Base-by-base conservation (phyloP, 495 filamentous ascomycete genomes). In the Aspergillus heteromorphus region DNA sequence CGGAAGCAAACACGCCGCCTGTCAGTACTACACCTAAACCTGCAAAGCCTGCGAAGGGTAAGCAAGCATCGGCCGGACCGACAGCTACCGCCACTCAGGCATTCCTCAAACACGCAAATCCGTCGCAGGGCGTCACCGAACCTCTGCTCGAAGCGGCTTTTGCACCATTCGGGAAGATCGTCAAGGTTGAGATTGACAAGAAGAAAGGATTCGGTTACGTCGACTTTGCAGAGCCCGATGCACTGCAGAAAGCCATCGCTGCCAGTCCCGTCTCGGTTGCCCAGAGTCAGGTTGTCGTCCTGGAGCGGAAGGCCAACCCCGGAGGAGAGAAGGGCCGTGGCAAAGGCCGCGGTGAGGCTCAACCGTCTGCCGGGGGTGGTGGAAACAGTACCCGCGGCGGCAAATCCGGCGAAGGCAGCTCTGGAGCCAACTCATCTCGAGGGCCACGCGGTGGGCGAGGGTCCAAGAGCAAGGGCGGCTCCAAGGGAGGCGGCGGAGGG, bases 41-140 rank as follows among this genome's bases (percentile, higher is more conserved):
- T 16, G 53, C 65, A 1, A 76, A 73, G 48, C 63, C 63, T 6
- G 49, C 52, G 29, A 70, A 64, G 58, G 54, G 63, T 56, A 81
- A 56, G 65, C 65, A 62, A 53, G 56, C 57, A 13, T 25, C 68
- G 13, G 51, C 66, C 8, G 49, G 63, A 20, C 61, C 74, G 7
- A 48, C 77, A 21, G 65, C 83, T 8, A 82, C 81, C 4, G 81
- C 86, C 6, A 88, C 83, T 1, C 85, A 89, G 64, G 91, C 89
- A n/a, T 97, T 96, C 65, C 76, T 96, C 60, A 96, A 96, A 64
- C 91, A 95, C 61, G 91, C 91, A 50, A 95, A 93, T 66, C 83
- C 89, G 17, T 91, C 90, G 1, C 91, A 96, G 66, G 91, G 91
- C 16, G 87, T 97, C 36, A 95, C 89, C 0, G 91, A 95, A 58